phyloP scores from a whole-genome alignment of 257 asterid genomes.

The Petrea volubilis region DNA sequence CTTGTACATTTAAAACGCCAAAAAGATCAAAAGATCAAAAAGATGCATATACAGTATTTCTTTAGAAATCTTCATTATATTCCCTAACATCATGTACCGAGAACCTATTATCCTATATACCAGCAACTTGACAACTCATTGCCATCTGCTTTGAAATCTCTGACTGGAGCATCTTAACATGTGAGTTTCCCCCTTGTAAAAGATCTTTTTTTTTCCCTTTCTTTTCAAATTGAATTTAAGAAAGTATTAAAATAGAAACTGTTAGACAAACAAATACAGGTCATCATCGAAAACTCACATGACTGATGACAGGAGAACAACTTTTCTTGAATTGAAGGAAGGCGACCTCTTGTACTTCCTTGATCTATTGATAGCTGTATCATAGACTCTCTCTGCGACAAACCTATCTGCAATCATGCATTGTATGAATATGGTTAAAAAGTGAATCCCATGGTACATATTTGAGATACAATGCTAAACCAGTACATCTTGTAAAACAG shows the following conservation, averaged over 20 bases:
- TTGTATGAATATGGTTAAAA: conserved; percentile 20
- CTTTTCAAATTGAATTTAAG: neutral
- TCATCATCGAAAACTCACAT: conserved; percentile 54
- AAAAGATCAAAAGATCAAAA: neutral
- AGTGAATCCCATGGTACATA: neutral
- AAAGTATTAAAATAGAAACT: neutral
- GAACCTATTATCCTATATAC: neutral
- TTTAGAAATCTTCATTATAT: neutral
- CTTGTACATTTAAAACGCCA: neutral
- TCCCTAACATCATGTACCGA: neutral
- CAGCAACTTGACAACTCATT: neutral
- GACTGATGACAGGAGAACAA: conserved; percentile 76
- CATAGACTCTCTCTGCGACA: conserved; percentile 48
- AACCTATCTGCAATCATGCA: conserved; percentile 43
- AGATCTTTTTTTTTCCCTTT: neutral
- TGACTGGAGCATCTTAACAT: neutral
- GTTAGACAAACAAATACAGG: conserved; percentile 9
- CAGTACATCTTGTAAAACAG: conserved; percentile 3
- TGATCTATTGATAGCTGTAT: conserved; percentile 51
- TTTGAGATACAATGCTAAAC: neutral
- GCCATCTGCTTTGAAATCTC: neutral
- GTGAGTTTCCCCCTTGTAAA: neutral
- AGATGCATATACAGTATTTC: neutral
- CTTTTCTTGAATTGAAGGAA: conserved; percentile 85
- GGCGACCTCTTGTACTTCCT: conserved; percentile 78